phyloP scores from a whole-genome alignment of 2,329 filamentous ascomycete genomes.

The Myriosclerotinia curreyana region DNA sequence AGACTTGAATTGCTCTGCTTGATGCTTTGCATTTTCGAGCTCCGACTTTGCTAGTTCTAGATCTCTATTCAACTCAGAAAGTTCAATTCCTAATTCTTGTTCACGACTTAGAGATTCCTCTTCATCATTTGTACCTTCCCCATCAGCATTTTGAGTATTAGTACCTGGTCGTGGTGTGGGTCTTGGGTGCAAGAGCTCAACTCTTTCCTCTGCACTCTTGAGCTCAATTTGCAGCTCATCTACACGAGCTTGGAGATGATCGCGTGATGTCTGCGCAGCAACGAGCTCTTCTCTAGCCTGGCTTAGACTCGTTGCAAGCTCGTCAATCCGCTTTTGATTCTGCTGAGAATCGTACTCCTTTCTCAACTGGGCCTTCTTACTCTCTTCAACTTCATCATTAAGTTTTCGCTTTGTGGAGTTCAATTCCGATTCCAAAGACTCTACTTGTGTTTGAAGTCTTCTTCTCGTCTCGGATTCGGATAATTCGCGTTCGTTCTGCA shows the following conservation, averaged over 20 bases:
- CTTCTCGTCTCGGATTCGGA: constrained; percentile 78
- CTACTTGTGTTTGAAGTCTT: constrained; percentile 73
- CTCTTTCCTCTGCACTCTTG: constrained; percentile 82
- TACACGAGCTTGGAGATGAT: constrained; percentile 84
- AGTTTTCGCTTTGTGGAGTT: constrained; percentile 77
- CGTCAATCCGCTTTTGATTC: constrained; percentile 86
- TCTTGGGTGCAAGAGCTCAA: constrained; percentile 76
- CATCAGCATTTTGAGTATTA: constrained; percentile 43
- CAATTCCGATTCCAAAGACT: constrained; percentile 76
- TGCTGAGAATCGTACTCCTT: constrained; percentile 91
- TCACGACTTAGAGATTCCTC: constrained; percentile 61
- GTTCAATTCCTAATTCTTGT: constrained; percentile 79
- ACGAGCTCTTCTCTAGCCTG: constrained; percentile 84
- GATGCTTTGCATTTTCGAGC: constrained; percentile 73
- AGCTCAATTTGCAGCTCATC: constrained; percentile 87
- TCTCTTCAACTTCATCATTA: constrained; percentile 76
- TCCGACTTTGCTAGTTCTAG: constrained; percentile 78
- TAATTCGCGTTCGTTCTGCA: constrained; percentile 89
- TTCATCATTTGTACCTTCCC: constrained; percentile 46
- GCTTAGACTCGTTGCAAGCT: constrained; percentile 75
- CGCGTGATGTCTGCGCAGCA: constrained; percentile 78
- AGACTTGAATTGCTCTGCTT: constrained; percentile 83
- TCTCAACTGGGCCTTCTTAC: constrained; percentile 75
- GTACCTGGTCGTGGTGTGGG: constrained; percentile 60
- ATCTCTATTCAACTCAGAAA: constrained; percentile 83